Evolutionary conservation across 2,329 filamentous ascomycete species (phyloP), one percentile per base, ranked within the genome.

Genomic region (Fusarium chuoi): DNA sequence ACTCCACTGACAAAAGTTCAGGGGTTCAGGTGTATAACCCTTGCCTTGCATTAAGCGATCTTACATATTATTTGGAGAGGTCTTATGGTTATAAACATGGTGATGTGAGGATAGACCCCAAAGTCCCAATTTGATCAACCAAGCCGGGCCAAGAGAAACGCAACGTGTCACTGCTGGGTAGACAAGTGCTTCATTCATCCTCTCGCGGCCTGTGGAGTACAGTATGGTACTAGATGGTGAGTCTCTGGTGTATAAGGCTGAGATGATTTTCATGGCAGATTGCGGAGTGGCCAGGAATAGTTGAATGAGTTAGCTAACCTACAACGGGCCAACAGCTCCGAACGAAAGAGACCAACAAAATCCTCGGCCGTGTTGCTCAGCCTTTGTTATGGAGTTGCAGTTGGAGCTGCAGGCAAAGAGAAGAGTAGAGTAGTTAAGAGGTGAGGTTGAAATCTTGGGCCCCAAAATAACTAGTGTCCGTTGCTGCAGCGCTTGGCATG

Each of bases 211-310:
- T 39, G 24, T n/a, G 17, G 20, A 18, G 9, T n/a, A 24, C 10
- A 36, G 41, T 46, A 28, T 45, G 14, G 26, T 48, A 12, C 22
- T 8, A 18, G 39, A 17, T 30, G 5, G 15, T 38, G 28, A 44
- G 42, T 38, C 18, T 42, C 49, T 58, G 51, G 30, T 54, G 44
- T 66, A 46, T 71, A 71, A 71, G 68, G 68, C 68, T 71, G 68
- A 71, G 42, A 55, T 30, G 24, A 46, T 56, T 55, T 46, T 26
- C 26, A 41, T 22, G 2, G 49, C n/a, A 46, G 15, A 58, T 46
- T 46, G 41, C 26, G 41, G 52, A 52, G 48, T 26, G 38, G 30
- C 10, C 28, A 22, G 39, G 46, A 42, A 57, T 42, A 52, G 33
- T 33, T 33, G 5, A 20, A 12, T 65, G 38, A 20, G 1, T 33